Conservation (phyloP, 495 filamentous ascomycete species). For the Hyaloscypha hepaticicola region DNA sequence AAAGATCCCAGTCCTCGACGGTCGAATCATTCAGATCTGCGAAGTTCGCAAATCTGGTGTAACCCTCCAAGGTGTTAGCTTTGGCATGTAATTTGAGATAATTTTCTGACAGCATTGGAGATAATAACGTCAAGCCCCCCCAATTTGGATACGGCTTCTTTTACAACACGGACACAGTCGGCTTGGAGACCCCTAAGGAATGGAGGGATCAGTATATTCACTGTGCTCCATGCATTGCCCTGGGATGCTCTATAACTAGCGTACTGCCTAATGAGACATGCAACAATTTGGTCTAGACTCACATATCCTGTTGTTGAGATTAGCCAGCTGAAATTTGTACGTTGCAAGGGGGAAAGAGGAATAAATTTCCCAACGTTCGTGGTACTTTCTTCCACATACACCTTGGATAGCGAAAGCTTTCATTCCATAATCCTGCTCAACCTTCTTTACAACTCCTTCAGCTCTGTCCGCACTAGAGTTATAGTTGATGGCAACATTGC, state of each 20-base stretch:
- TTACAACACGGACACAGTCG: conserved; percentile 54
- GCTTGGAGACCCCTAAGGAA: conserved; percentile 40
- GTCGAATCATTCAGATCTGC: conserved; percentile 60
- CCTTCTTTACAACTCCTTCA: conserved; percentile 49
- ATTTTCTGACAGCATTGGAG: conserved; percentile 63
- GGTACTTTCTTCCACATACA: conserved; percentile 40
- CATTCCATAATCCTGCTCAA: conserved; percentile 51
- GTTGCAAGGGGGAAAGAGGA: background rate
- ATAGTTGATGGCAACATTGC: conserved; percentile 72
- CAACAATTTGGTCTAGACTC: background rate
- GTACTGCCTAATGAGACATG: background rate
- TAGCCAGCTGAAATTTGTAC: background rate
- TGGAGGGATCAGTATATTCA: background rate
- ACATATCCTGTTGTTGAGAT: conserved; percentile 48
- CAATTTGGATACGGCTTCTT: conserved; percentile 54
- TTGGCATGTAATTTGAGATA: background rate
- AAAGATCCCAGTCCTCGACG: conserved; percentile 73
- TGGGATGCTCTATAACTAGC: background rate
- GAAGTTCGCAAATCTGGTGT: conserved; percentile 64
- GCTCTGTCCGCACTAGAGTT: conserved; percentile 53
- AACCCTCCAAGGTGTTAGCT: conserved; percentile 47
- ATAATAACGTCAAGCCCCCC: conserved; percentile 71
- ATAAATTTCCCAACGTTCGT: background rate
- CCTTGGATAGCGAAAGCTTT: conserved; percentile 59
- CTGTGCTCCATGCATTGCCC: too few relatives aligned